Evolutionary conservation across 768 basidiomycete genomes (phyloP), one percentile per base, ranked within the genome.

Genomic region (Trametes sanguinea): DNA sequence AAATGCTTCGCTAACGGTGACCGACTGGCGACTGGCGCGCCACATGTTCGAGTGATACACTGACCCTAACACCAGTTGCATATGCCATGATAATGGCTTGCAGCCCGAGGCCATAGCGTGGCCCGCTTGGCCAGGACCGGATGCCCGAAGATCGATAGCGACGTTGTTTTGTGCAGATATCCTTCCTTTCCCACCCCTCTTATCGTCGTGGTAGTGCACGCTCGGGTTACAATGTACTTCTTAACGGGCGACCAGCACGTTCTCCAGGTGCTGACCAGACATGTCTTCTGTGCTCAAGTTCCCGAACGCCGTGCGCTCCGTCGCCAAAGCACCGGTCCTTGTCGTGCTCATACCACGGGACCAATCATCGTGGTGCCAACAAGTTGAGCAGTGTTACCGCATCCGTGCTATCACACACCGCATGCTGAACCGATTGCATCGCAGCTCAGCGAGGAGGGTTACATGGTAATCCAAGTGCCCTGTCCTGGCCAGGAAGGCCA

Each of bases 391-490:
- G 52, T 27, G 27, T 17, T 9, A 57, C 37, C 45, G 11, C 45
- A 11, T 45, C 44, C 8, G 32, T 14, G 6, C 11, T 37, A 6
- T 3, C 43, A n/a, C n/a, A 22, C 22, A 48, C 22, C 6, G 54
- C 30, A 17, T 57, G 37, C 7, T 61, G 45, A 54, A 5, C 42
- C 17, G 22, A 37, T 30, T 8, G 13, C 3, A 22, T 14, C 10
- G 37, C 54, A 77, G 74, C 72, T 75, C 61, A 64, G 77, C 35
- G 74, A 76, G 57, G 79, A 80, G 62, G 78, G 78, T 30, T 77
- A 79, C 61, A 64, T 71, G n/a, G 72, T 77, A 16, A 54, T 73
- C 9, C 75, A 74, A 35, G 54, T 77, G 9, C 37, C 63, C 1
- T 75, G 73, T 35, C 72, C 75, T 32, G 50, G 57, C 11, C 51